These are phyloP conservation scores for Hypomyces rosellus DNA, from an alignment of 2,329 filamentous ascomycete species.

Conservation along the genomic window DNA sequence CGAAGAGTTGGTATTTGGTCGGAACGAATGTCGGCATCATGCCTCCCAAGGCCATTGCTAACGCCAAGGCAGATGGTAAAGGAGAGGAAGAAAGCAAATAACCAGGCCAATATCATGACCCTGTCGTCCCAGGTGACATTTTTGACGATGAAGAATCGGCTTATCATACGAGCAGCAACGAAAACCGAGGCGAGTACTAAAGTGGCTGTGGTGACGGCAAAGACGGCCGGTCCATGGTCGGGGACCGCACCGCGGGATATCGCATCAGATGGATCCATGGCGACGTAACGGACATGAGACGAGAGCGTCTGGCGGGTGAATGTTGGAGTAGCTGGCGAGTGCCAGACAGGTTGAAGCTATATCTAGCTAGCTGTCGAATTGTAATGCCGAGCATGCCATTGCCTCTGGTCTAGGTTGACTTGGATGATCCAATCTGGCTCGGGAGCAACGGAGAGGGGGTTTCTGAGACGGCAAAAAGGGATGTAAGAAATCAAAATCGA, in stretches of 20 bases:
- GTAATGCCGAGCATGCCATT: constrained; percentile 11
- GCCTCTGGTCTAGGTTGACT: constrained; percentile 1
- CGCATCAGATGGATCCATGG: constrained; percentile 9
- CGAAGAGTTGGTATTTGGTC: constrained; percentile 48
- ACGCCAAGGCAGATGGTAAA: constrained; percentile 61
- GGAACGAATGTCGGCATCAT: constrained; percentile 53
- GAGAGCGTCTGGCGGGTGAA: not conserved
- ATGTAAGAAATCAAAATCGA: too few relatives aligned
- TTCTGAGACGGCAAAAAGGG: too few relatives aligned
- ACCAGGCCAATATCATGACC: constrained; percentile 74
- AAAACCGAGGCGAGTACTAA: constrained; percentile 67
- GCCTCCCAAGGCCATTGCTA: constrained; percentile 59
- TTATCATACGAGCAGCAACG: constrained; percentile 67
- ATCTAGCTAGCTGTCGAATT: constrained; percentile 8
- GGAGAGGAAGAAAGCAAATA: constrained; percentile 60
- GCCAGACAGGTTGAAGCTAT: constrained; percentile 1
- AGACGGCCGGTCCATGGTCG: constrained; percentile 54
- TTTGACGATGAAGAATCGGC: constrained; percentile 65
- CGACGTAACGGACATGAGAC: constrained; percentile 10
- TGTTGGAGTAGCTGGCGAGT: too few relatives aligned
- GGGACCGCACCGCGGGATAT: constrained; percentile 28
- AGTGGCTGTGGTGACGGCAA: constrained; percentile 64
- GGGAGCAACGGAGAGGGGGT: not conserved
- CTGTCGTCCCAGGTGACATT: constrained; percentile 71
- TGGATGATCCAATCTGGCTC: not conserved